A percentile compares a stretch with the other conserved stretches of the same genome.
Evolutionary conservation across 2,329 filamentous ascomycete genomes (phyloP).

Genomic region (Tolypocladium capitatum): DNA sequence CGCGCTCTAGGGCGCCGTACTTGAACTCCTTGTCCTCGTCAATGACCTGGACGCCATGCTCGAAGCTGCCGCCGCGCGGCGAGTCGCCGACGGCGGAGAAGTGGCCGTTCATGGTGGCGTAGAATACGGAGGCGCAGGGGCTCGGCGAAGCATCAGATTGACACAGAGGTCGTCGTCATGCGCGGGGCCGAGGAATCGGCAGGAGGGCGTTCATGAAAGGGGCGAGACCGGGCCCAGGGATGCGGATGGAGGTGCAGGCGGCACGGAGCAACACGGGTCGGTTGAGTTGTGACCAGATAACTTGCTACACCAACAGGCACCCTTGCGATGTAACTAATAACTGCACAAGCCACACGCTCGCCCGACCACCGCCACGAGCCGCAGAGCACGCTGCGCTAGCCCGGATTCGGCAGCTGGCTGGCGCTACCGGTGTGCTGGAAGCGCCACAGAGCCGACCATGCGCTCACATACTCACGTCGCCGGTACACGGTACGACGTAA

Average conservation of each 20-base stretch:
- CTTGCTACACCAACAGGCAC: too few relatives aligned
- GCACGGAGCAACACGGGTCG: not conserved
- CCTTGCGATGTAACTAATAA: too few relatives aligned
- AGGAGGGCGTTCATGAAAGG: not conserved
- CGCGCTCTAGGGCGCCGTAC: slow-evolving; percentile 30
- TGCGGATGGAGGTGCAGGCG: not conserved
- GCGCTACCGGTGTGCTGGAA: too few relatives aligned
- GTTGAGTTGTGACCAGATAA: not conserved
- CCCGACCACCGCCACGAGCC: too few relatives aligned
- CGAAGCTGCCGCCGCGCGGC: slow-evolving; percentile 55
- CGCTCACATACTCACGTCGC: too few relatives aligned
- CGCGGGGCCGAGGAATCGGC: not conserved
- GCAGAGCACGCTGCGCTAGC: too few relatives aligned
- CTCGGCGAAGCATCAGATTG: slow-evolving; percentile 3
- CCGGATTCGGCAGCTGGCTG: too few relatives aligned
- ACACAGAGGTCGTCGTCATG: not conserved
- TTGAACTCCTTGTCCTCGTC: slow-evolving; percentile 91
- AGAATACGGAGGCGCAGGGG: slow-evolving; percentile 1
- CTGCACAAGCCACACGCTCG: not conserved
- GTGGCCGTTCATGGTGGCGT: slow-evolving; percentile 58
- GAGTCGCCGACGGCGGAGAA: slow-evolving; percentile 61
- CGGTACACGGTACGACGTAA: too few relatives aligned
- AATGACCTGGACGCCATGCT: slow-evolving; percentile 93
- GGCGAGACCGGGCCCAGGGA: not conserved
- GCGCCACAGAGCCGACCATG: too few relatives aligned